A percentile compares a stretch with the other conserved stretches of the same genome.
These are phyloP conservation scores for Colletotrichum lupini DNA, from an alignment of 2,329 filamentous ascomycete species.

Conservation along the genomic window DNA sequence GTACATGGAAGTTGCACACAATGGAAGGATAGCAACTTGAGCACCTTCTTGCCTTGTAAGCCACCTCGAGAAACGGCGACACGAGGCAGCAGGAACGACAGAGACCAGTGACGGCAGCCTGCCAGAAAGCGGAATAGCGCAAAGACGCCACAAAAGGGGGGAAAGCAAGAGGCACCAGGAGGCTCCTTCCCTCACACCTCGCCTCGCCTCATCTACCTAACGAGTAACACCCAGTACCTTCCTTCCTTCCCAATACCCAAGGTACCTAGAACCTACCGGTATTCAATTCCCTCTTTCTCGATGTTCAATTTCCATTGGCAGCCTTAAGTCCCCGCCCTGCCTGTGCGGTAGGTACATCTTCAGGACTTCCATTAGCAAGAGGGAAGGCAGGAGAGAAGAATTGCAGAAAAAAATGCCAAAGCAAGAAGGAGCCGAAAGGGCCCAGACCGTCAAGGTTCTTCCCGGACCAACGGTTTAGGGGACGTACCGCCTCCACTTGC, in stretches of 20 bases:
- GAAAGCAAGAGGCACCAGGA: neutral
- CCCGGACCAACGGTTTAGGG: slow-evolving; percentile 20
- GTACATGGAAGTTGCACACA: too few relatives aligned
- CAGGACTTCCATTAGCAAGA: neutral
- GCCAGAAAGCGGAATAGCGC: neutral
- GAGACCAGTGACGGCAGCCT: neutral
- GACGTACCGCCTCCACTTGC: neutral
- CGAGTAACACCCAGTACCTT: neutral
- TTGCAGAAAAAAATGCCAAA: slow-evolving; percentile 4
- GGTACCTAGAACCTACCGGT: too few relatives aligned
- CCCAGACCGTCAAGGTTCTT: slow-evolving; percentile 20
- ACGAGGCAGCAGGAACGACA: neutral
- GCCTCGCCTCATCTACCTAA: neutral
- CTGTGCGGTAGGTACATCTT: neutral
- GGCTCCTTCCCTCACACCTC: neutral
- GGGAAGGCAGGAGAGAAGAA: neutral
- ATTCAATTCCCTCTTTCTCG: too few relatives aligned
- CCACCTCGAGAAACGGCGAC: neutral
- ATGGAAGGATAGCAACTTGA: too few relatives aligned
- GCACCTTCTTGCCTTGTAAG: neutral
- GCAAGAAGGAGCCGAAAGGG: neutral
- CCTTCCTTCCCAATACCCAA: neutral
- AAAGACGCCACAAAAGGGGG: slow-evolving; percentile 1
- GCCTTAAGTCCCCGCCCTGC: neutral
- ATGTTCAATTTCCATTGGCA: too few relatives aligned